A percentile compares a stretch with the other conserved stretches of the same genome.
These are phyloP conservation scores for Eragrostis tef DNA, from an alignment of 202 grass and related monocot genomes.

Conservation along the genomic window DNA sequence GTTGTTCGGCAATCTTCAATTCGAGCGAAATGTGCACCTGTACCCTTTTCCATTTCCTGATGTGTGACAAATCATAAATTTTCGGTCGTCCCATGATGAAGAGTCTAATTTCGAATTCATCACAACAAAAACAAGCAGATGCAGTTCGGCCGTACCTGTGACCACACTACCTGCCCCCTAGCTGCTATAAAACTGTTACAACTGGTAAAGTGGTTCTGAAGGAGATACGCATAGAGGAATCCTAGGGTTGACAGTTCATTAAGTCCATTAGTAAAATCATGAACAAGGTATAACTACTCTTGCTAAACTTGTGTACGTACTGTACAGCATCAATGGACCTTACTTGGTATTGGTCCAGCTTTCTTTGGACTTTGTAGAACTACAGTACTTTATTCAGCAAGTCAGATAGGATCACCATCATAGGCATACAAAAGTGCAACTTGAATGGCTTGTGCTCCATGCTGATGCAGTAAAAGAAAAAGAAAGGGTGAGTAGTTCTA, in stretches of 20 bases:
- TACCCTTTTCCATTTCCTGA: not conserved
- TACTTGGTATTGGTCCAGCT: not conserved
- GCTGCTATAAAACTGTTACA: conserved; percentile 39
- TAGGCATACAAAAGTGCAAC: conserved; percentile 30
- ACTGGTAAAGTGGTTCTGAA: conserved; percentile 22
- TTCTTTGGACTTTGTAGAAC: not conserved
- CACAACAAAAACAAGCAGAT: not conserved
- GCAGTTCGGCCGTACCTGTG: not conserved
- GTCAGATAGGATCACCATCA: conserved; percentile 26
- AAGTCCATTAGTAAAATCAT: conserved; percentile 12
- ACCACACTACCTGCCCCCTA: conserved; percentile 30
- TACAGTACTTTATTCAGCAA: conserved; percentile 25
- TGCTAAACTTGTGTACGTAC: not conserved
- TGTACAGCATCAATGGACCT: not conserved
- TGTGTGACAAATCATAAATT: conserved; percentile 23
- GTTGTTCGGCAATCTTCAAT: not conserved
- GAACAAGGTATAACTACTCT: not conserved
- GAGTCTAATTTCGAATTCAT: conserved; percentile 4
- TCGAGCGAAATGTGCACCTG: not conserved
- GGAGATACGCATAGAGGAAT: conserved; percentile 27
- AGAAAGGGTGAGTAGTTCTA: not conserved
- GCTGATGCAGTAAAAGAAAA: conserved; percentile 26
- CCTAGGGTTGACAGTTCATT: conserved; percentile 49
- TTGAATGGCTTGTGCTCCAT: conserved; percentile 34
- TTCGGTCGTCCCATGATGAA: not conserved